Base-by-base conservation (phyloP, 495 filamentous ascomycete species). In the Sordaria brevicollis region DNA sequence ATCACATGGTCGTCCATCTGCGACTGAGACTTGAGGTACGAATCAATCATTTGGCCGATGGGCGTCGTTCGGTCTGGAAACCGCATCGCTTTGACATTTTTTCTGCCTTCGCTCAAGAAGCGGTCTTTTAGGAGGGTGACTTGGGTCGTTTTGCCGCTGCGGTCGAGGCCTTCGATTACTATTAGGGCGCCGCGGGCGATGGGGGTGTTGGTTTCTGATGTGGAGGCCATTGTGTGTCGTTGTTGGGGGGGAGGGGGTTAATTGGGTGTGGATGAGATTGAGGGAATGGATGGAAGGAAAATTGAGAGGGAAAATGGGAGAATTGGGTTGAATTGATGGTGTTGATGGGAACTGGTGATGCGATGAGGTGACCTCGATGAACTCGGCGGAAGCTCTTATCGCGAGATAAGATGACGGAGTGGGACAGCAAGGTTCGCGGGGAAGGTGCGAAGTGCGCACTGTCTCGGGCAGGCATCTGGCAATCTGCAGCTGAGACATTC, bases 61-160 rank as follows among this genome's bases (percentile, higher is more conserved):
- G 93, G 85, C 21, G 95, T 97, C 15, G 88, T 90, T 74, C 95
- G 87, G 81, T 98, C 94, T 95, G 69, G 95, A 80, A 99, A 98
- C 67, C 93, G 85, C 82, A 97, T 85, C 71, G 91, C 87, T 75
- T 88, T 88, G 34, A 93, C 91, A 38, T 83, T 80, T 31, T 86
- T 84, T 1, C 92, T 91, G 35, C 75, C 83, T 62, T 62, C 1
- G 75, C 72, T 83, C 74, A 81, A 87, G 79, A 72, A 97, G 82
- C 71, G 79, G 84, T 75, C 87, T 80, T 78, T 89, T 68, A 99
- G 83, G 68, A 88, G 83, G 69, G 90, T 86, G 73, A 92, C 93
- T 84, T 99, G 95, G 35, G 94, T 97, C 5, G 94, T 95, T 85
- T 99, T 99, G 43, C 95, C 95, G 39, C 94, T 91, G 70, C 93